Evolutionary conservation across 176 grass and related monocot species (phyloP), one percentile per base, ranked within the genome.

Genomic region (Bolboschoenus planiculmis): DNA sequence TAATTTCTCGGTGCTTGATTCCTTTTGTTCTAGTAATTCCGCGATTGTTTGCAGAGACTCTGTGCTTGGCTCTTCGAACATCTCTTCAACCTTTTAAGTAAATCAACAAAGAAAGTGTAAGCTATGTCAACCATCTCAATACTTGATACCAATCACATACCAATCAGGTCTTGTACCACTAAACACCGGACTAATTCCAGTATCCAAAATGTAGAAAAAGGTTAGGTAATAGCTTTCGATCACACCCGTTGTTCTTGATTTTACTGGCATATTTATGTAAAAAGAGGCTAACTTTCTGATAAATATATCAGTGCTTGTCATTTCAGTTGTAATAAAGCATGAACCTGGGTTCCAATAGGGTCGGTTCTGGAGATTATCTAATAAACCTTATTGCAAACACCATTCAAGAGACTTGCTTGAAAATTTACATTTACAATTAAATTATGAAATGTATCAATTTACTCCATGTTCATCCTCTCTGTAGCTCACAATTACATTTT

Each of bases 1-100:
- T 39, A 54, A 40, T 24, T 81, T 81, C 56, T 61, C 54, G 3
- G 33, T 61, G 56, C 55, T 60, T 44, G 40, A 5, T 61, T 82
- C 80, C 4, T 82, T 40, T 82, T 50, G 23, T 47, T 82, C 21
- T 10, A 82, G 56, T 82, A 82, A 82, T 34, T 82, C 21, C 50
- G 80, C 57, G 1, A 82, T 65, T 46, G 80, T 82, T 82, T 82
- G 80, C 36, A 82, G 66, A 27, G 56, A 31, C 23, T 50, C 73
- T 50, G 40, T 53, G 43, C 18, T 29, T 63, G 80, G 80, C 39
- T 82, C 56, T 48, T 82, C 23, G 9, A 59, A 82, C 60, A 63
- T 58, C 56, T 59, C 80, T 34, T 82, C 80, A 59, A 82, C 56
- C 80, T 82, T n/a, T n/a, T 15, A 44, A 11, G 78, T 46, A 33